Conservation (phyloP, 1,139 yeast genomes). For the Suhomyces atakaporum region DNA sequence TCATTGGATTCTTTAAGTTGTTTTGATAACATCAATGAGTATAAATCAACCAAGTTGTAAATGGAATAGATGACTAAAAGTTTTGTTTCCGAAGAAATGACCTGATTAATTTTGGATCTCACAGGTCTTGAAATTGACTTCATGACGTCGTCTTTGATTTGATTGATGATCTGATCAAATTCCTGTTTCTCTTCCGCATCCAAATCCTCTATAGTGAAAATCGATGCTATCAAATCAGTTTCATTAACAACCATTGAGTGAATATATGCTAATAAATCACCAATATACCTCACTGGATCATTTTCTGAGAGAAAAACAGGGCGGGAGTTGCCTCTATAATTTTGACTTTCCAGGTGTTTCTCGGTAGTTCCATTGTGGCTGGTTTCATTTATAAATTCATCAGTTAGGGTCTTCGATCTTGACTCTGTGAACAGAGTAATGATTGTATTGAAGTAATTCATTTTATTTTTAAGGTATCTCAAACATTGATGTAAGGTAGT, state of each 20-base stretch:
- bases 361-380: constrained; percentile 1
- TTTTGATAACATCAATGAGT: constrained; percentile 68
- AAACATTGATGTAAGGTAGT: constrained; percentile 37
- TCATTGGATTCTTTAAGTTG: constrained; percentile 26
- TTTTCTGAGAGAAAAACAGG: constrained; percentile 70
- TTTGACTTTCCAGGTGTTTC: constrained; percentile 1
- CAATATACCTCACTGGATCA: constrained; percentile 80
- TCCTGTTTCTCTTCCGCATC: constrained; percentile 18
- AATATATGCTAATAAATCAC: constrained; percentile 86
- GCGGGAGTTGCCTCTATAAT: constrained; percentile 22
- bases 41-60: constrained; percentile 64
- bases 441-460: constrained; percentile 58
- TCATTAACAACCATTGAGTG: constrained; percentile 92
- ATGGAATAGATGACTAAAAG: constrained; percentile 58
- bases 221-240: constrained; percentile 64
- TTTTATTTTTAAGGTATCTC: constrained; percentile 32
- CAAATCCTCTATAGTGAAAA: constrained; percentile 29
- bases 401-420: constrained; percentile 56
- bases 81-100: constrained; percentile 65
- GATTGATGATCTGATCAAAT: constrained; percentile 29
- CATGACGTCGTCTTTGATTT: constrained; percentile 46
- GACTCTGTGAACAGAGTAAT: constrained; percentile 48
- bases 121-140: constrained; percentile 50
- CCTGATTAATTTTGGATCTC: constrained; percentile 60
- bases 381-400: constrained; percentile 49